Base-by-base conservation (phyloP, 129 eudicot species). In the Glebionis coronaria region DNA sequence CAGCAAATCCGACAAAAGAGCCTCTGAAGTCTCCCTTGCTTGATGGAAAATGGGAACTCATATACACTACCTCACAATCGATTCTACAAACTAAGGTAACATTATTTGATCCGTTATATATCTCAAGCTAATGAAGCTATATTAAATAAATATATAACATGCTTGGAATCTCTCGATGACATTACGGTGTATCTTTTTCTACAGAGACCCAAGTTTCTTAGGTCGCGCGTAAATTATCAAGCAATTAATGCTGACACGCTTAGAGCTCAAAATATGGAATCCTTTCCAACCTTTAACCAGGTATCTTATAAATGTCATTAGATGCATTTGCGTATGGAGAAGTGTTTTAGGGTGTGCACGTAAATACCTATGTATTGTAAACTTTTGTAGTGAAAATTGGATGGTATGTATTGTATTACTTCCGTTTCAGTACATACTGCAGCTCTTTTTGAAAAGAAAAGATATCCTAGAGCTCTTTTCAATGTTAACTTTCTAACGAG, bases 41-140 rank as follows among this genome's bases (percentile, higher is more conserved):
- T 42, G 78, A 87, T 61, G 90, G 95, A 45, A 87, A 87, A 74
- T 87, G 95, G 95, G 95, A 87, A 73, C 95, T 87, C 73, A 40
- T 87, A 53, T 87, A 87, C 58, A 87, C 95, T 20, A 87, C 95
- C 5, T 87, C 95, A 5, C 62, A 72, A 19, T 84, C 95, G 61
- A 82, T 87, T 74, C 82, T 87, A 61, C 88, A 87, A 79, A 81
- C 77, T 7, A 73, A 87, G 86, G 93, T 23, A 23, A 23, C 25
- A 23, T 83, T 38, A 73, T 5, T 28, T 28, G 25, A 23, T 23
- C 25, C 31, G 9, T 40, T 20, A n/a, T n/a, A n/a, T n/a, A 4
- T 28, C 31, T 28, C 4, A 3, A 28, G 31, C 31, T 28, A 27
- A 28, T 28, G 5, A 28, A 23, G 25, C 25, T 2, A 23, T 28